These are phyloP conservation scores for Epichloe uncinata DNA, from an alignment of 2,329 filamentous ascomycete genomes.

Conservation along the genomic window DNA sequence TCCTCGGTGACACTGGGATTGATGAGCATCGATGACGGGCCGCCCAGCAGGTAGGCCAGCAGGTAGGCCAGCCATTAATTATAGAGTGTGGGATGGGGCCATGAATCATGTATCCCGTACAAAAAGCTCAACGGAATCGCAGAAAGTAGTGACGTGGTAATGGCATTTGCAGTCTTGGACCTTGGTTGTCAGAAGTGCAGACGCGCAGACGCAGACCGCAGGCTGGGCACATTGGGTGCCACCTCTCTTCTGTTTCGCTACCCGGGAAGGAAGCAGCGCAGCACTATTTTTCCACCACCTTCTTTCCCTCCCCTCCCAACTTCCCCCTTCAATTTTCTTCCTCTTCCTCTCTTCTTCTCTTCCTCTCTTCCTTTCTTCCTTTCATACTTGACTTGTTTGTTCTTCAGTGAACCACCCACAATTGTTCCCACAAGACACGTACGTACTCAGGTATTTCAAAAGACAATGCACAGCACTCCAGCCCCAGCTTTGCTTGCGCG, in stretches of 20 bases:
- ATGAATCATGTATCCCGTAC: neutral
- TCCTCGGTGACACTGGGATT: neutral
- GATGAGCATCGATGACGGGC: neutral
- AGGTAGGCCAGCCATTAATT: neutral
- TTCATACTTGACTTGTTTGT: neutral
- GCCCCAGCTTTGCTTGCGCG: neutral
- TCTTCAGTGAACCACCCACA: neutral
- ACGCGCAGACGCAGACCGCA: neutral
- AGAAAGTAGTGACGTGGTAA: neutral
- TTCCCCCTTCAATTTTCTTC: neutral
- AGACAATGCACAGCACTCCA: neutral
- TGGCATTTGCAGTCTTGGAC: neutral
- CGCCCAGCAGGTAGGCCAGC: neutral
- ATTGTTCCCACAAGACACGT: conserved; percentile 2
- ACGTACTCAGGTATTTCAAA: conserved; percentile 1
- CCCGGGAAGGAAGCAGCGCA: neutral
- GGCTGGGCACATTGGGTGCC: neutral
- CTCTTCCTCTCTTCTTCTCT: neutral
- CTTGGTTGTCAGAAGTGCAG: neutral
- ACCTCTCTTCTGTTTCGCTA: neutral
- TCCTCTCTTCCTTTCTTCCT: neutral
- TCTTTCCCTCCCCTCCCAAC: conserved; percentile 1
- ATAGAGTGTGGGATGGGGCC: neutral
- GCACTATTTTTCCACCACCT: conserved; percentile 4
- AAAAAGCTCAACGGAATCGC: neutral